Evolutionary conservation across 2,329 filamentous ascomycete genomes (phyloP), one percentile per base, ranked within the genome.

Genomic region (Kalaharituber pfeilii): DNA sequence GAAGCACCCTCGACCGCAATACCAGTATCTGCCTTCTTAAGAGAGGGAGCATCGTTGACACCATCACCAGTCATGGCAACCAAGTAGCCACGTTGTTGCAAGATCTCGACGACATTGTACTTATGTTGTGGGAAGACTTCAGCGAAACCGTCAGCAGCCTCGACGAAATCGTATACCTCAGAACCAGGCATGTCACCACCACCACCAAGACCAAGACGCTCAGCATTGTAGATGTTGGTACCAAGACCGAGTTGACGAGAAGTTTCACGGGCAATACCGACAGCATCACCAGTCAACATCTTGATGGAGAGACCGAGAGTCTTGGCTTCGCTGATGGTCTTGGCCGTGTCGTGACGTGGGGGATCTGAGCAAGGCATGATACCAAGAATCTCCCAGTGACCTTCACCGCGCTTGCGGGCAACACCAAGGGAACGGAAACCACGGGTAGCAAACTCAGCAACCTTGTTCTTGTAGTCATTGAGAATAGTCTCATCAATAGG

Each of bases 31-130:
- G 86, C 86, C 75, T 88, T 93, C 75, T 94, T 93, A 67, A 94
- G 75, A 27, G 86, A 93, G 60, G 86, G 85, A 61, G 86, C 86
- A 70, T 94, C 86, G 72, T 94, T 94, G 72, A 94, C 86, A 77
- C 86, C 86, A 64, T 94, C 87, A 75, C 86, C 86, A 71, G 86
- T 94, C 87, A 94, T 94, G 68, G 86, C 87, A 71, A 93, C 86
- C 39, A 94, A 79, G 71, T 93, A 88, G 62, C 86, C 86, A 79
- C 86, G 84, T 73, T 89, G 83, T 73, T 94, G 86, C 51, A 94
- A 78, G 66, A 93, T 93, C 71, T 93, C 86, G 64, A 94, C 86
- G 69, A 91, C 86, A 62, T 86, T 85, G 73, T 88, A 93, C 76
- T 94, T 94, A 78, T 94, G 86, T 72, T 94, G 84, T 64, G 86